These are phyloP conservation scores for Fonsecaea erecta DNA, from an alignment of 2,329 filamentous ascomycete species.

Conservation along the genomic window DNA sequence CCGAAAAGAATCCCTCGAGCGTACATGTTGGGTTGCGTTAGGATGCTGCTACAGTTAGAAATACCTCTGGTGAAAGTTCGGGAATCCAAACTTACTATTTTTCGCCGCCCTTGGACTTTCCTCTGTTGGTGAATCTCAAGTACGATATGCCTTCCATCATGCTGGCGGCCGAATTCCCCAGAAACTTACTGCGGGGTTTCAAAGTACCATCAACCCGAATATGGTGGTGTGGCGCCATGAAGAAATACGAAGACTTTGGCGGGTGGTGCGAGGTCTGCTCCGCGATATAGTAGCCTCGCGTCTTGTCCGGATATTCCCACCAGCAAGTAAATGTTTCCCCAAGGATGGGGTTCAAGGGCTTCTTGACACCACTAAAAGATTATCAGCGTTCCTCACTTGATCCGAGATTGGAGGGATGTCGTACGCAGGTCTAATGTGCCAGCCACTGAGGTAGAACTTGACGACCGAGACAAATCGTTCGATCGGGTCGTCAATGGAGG, in stretches of 20 bases:
- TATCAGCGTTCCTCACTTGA: conserved; percentile 28
- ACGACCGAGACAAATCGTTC: conserved; percentile 92
- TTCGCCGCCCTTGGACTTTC: conserved; percentile 71
- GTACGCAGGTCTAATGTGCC: conserved; percentile 97
- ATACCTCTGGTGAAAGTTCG: neutral
- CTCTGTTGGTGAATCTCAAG: conserved; percentile 78
- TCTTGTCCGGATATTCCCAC: conserved; percentile 87
- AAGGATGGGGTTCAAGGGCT: conserved; percentile 93
- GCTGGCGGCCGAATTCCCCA: conserved; percentile 96
- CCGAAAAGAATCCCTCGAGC: conserved; percentile 94
- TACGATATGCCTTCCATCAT: conserved; percentile 97
- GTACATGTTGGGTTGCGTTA: conserved; percentile 99
- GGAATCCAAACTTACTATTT: conserved; percentile 71
- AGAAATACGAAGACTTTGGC: conserved; percentile 98
- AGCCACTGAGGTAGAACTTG: conserved; percentile 97
- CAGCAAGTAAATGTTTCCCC: conserved; percentile 95
- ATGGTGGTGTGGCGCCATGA: conserved; percentile 90
- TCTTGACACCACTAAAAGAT: conserved; percentile 81
- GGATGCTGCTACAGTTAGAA: conserved; percentile 61
- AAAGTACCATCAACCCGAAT: conserved; percentile 95
- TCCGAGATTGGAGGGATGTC: conserved; percentile 44
- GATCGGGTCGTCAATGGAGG: conserved; percentile 83
- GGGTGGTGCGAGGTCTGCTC: conserved; percentile 98
- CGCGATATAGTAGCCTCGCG: conserved; percentile 90
- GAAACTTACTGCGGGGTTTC: conserved; percentile 91